Conservation (phyloP, 2,329 filamentous ascomycete species). For the Colletotrichum sp. region DNA sequence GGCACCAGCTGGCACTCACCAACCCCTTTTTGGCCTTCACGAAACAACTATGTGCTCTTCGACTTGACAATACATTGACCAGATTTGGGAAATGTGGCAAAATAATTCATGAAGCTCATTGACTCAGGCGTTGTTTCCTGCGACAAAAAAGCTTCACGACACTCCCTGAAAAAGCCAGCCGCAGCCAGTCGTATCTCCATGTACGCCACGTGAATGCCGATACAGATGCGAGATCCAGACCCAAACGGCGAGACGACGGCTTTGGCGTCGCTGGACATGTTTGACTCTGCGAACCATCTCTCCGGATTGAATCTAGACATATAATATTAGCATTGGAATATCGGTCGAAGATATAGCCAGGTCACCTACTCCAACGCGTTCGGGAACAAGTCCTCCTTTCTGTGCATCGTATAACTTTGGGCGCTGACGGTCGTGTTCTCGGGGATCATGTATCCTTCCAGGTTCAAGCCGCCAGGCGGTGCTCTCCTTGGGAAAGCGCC, state of each 20-base stretch:
- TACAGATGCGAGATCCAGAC: slow-evolving; percentile 52
- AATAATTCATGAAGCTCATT: neutral
- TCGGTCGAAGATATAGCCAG: neutral
- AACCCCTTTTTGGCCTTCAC: neutral
- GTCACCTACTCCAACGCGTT: slow-evolving; percentile 35
- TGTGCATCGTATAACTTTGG: slow-evolving; percentile 53
- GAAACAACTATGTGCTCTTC: neutral
- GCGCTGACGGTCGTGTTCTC: slow-evolving; percentile 42
- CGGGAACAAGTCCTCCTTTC: slow-evolving; percentile 42
- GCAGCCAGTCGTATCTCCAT: slow-evolving; percentile 59
- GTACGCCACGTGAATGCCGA: slow-evolving; percentile 62
- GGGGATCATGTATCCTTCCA: slow-evolving; percentile 44
- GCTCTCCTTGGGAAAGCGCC: slow-evolving; percentile 42
- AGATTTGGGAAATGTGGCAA: neutral
- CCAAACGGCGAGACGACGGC: slow-evolving; percentile 58
- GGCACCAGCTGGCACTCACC: neutral
- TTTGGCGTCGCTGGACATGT: slow-evolving; percentile 42
- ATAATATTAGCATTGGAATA: neutral
- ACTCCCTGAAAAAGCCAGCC: slow-evolving; percentile 56
- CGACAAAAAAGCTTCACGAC: slow-evolving; percentile 35
- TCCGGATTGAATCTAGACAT: neutral
- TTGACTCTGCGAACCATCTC: neutral
- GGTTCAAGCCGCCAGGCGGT: slow-evolving; percentile 39
- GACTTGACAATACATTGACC: neutral
- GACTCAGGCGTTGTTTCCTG: neutral